Evolutionary conservation across 805 yeast species (phyloP).

Genomic region (Cyberlindnera euphorbiae): DNA sequence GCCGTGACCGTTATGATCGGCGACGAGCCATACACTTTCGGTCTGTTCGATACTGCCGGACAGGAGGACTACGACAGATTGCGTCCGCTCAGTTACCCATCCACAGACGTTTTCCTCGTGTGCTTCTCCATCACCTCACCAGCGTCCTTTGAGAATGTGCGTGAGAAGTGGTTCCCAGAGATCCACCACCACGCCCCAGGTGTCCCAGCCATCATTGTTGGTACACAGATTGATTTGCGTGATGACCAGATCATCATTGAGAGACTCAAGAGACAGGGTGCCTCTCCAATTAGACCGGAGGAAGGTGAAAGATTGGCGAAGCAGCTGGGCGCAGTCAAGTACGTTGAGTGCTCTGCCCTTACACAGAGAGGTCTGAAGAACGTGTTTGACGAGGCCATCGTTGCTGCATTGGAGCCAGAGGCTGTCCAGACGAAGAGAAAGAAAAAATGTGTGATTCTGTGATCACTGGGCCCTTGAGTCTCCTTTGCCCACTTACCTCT

Average conservation of each 20-base stretch:
- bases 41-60: constrained; percentile 98
- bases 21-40: constrained; percentile 95
- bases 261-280: constrained; percentile 85
- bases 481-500: too few species aligned
- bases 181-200: constrained; percentile 98
- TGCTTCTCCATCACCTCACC: constrained; percentile 97
- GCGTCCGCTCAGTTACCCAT: constrained; percentile 94
- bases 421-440: constrained; percentile 75
- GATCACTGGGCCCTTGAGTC: too few species aligned
- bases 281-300: constrained; percentile 78
- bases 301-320: constrained; percentile 91
- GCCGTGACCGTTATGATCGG: constrained; percentile 96
- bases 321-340: constrained; percentile 91
- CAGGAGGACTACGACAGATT: constrained; percentile 98
- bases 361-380: constrained; percentile 96
- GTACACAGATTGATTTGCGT: constrained; percentile 93
- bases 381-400: constrained; percentile 98
- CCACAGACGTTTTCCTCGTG: constrained; percentile 92
- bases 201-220: constrained; percentile 94
- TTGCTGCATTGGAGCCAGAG: constrained; percentile 97
- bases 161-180: constrained; percentile 98
- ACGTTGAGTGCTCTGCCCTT: constrained; percentile 96
- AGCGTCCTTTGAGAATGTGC: constrained; percentile 94
- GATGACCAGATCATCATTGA: constrained; percentile 89
- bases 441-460: constrained; percentile 71